Evolutionary conservation across 2,329 filamentous ascomycete genomes (phyloP), one percentile per base, ranked within the genome.

Genomic region (Phyllosticta citribraziliensis): DNA sequence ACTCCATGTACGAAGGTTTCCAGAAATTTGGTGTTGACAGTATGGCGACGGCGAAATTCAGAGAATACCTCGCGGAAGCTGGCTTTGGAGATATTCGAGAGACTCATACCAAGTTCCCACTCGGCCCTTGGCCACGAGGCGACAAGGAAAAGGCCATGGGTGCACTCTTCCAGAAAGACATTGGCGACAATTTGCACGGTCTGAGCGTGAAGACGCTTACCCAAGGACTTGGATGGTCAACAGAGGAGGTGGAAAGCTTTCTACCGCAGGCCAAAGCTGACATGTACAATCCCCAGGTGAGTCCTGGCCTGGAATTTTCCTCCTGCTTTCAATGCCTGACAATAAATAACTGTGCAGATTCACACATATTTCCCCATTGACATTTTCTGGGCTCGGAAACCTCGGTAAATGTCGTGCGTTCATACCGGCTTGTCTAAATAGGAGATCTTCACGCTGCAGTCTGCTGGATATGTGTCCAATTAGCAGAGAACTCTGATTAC

Each of bases 141-240:
- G 72, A 73, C 1, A 76, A 75, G 58, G 75, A 79, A 73, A 82
- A 80, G 66, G 75, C 79, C 64, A 74, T 82, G 22, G 79, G 79
- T 17, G 70, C 74, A 27, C 79, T 73, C 67, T 65, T 65, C 59
- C 52, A 62, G 25, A 65, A 66, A 53, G 66, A 69, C 56, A 60
- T 69, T 55, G 63, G 47, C 11, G 63, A 65, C 54, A 65, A 63
- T 76, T 5, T 67, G 22, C 60, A 64, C 17, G 65, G 65, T 19
- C 57, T 67, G 9, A 63, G 61, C 5, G 61, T 66, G 55, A 66
- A 66, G 52, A 52, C 66, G 19, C 65, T 67, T 59, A 64, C 63
- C 0, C 65, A 64, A 59, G 62, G 66, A 3, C 58, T 69, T 17
- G 66, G 66, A 14, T 68, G 66, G 67, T 56, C 35, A n/a, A 60